Percentiles rank a stretch among this genome's conserved stretches.
Evolutionary conservation across 352 stramenopile genomes (phyloP).

Genomic region (Phytophthora rubi): DNA sequence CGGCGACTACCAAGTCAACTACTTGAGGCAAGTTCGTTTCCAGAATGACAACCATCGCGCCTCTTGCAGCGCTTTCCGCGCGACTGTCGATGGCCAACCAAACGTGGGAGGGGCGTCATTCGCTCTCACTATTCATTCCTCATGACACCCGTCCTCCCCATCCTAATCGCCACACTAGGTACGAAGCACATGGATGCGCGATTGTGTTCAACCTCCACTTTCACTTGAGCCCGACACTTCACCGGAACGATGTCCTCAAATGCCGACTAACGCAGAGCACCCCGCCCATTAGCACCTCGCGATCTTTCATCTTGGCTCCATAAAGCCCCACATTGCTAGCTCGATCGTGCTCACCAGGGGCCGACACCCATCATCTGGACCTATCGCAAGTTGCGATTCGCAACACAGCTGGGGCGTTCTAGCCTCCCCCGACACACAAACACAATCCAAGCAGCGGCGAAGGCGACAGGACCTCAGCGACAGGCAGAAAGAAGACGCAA

Average conservation of each 20-base stretch:
- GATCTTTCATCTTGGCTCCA: neutral
- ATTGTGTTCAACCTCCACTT: neutral
- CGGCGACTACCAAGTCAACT: neutral
- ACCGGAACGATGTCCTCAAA: neutral
- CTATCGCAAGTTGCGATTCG: constrained; percentile 1
- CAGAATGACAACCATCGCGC: constrained; percentile 7
- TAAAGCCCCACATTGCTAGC: neutral
- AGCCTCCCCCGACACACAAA: neutral
- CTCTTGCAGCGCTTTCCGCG: neutral
- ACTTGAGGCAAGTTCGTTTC: constrained; percentile 5
- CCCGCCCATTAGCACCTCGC: neutral
- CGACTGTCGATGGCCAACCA: constrained; percentile 28
- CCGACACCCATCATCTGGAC: constrained; percentile 30
- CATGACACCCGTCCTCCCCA: constrained; percentile 20
- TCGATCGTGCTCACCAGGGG: neutral
- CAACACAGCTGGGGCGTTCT: constrained; percentile 9
- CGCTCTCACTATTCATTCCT: neutral
- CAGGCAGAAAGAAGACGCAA: constrained; percentile 1
- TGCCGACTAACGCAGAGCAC: neutral
- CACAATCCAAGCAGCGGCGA: constrained; percentile 27
- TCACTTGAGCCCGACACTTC: neutral
- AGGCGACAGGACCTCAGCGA: neutral
- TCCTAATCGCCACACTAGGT: constrained; percentile 16
- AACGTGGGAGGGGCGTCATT: constrained; percentile 21
- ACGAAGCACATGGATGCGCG: constrained; percentile 7